Evolutionary conservation across 768 basidiomycete genomes (phyloP).

Genomic region (Tricholoma saponaceum): DNA sequence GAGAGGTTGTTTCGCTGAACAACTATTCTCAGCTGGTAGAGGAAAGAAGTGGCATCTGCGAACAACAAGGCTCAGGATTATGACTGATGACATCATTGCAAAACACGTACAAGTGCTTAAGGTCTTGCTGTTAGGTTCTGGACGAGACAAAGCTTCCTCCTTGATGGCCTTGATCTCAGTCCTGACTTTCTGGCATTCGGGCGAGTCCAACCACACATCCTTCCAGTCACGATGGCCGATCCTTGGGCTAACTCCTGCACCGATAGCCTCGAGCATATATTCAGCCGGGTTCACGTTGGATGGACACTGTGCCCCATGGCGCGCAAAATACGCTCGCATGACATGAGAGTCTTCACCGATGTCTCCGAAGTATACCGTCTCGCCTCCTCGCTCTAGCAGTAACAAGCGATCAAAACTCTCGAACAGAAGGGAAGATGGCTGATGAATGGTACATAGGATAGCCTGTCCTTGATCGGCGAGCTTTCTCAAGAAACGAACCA

Average conservation of each 20-base stretch:
- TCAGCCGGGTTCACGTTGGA: conserved; percentile 75
- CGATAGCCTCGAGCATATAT: conserved; percentile 84
- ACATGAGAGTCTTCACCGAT: conserved; percentile 71
- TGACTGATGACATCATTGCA: neutral
- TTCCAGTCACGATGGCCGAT: conserved; percentile 84
- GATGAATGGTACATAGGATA: conserved; percentile 89
- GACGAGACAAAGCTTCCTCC: conserved; percentile 38
- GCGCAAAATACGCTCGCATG: conserved; percentile 73
- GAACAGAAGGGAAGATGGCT: conserved; percentile 83
- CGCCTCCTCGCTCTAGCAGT: conserved; percentile 71
- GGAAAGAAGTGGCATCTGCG: conserved; percentile 70
- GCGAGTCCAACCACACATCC: conserved; percentile 76
- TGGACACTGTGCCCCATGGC: conserved; percentile 71
- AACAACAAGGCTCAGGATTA: neutral
- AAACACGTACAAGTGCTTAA: conserved; percentile 45
- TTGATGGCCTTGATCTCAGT: conserved; percentile 47
- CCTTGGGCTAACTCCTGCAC: conserved; percentile 70
- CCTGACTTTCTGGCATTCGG: conserved; percentile 43
- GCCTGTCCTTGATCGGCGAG: conserved; percentile 84
- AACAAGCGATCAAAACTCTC: conserved; percentile 78
- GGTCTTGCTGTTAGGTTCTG: conserved; percentile 33
- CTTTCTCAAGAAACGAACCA: conserved; percentile 78
- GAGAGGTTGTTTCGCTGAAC: conserved; percentile 62
- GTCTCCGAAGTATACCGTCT: conserved; percentile 92
- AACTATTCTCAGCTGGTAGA: conserved; percentile 70